A percentile compares a stretch with the other conserved stretches of the same genome.
Conservation (phyloP, 352 stramenopile genomes). For the Phytophthora aleatoria region DNA sequence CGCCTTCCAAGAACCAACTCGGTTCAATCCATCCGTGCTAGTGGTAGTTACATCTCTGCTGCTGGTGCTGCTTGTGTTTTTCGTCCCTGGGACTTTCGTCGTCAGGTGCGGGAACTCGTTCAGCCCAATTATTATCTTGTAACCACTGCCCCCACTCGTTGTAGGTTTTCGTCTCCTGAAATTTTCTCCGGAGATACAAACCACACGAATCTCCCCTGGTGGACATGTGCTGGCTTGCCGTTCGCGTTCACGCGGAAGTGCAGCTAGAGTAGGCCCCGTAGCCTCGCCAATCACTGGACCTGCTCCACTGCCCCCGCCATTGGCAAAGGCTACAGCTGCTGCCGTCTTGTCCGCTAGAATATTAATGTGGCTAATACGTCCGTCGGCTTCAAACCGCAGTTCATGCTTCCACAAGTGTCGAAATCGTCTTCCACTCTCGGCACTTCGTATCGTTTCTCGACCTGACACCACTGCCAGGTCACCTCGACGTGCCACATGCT, state of each 20-base stretch:
- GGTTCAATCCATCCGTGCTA: conserved; percentile 47
- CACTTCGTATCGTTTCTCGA: conserved; percentile 77
- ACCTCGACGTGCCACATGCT: conserved; percentile 68
- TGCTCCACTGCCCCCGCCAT: conserved; percentile 33
- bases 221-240: conserved; percentile 63
- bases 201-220: conserved; percentile 79
- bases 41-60: conserved; percentile 30
- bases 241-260: conserved; percentile 71
- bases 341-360: conserved; percentile 86
- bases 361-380: conserved; percentile 84
- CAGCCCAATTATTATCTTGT: conserved; percentile 71
- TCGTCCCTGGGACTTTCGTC: conserved; percentile 42
- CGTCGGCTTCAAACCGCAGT: conserved; percentile 78
- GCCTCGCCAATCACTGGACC: conserved; percentile 48
- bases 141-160: conserved; percentile 59
- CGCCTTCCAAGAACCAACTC: conserved; percentile 61
- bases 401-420: conserved; percentile 86
- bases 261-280: conserved; percentile 44
- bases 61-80: conserved; percentile 16
- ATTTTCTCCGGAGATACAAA: conserved; percentile 72
- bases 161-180: conserved; percentile 33
- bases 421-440: conserved; percentile 70
- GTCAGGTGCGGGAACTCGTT: conserved; percentile 76
- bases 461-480: conserved; percentile 82
- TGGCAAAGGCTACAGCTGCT: conserved; percentile 74